These are phyloP conservation scores for Chloris gayana DNA, from an alignment of 176 grass and related monocot genomes.

Conservation along the genomic window DNA sequence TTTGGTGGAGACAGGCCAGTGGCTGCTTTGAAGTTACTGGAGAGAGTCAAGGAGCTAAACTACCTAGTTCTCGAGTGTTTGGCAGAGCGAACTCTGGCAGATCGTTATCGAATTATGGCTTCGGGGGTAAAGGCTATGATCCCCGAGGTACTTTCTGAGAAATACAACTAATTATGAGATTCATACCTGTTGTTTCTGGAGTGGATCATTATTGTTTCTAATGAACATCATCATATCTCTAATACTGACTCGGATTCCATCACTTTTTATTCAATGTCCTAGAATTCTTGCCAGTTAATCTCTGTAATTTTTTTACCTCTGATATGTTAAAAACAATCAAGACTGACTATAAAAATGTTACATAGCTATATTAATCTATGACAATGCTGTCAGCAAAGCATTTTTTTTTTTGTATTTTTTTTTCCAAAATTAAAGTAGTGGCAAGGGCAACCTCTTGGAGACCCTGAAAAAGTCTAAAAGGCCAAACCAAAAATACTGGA, in stretches of 20 bases:
- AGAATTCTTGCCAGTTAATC: not conserved
- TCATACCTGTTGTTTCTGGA: conserved; percentile 12
- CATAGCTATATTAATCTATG: not conserved
- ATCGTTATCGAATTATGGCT: conserved; percentile 62
- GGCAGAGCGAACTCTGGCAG: conserved; percentile 88
- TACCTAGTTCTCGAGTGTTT: conserved; percentile 94
- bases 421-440: not conserved
- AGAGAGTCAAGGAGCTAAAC: conserved; percentile 75
- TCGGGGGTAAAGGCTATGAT: conserved; percentile 89
- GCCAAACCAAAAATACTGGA: not conserved
- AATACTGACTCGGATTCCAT: not conserved
- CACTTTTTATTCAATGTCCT: not conserved
- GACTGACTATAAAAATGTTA: not conserved
- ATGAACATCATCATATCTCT: not conserved
- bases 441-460: not conserved
- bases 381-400: not conserved
- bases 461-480: not conserved
- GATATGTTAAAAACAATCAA: not conserved
- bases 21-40: conserved; percentile 75
- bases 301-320: not conserved
- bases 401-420: not conserved
- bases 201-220: not conserved
- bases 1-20: conserved; percentile 80
- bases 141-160: conserved; percentile 55
- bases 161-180: conserved; percentile 16